Base-by-base conservation (phyloP, 2,329 filamentous ascomycete genomes). In the Verticillium nonalfalfae region DNA sequence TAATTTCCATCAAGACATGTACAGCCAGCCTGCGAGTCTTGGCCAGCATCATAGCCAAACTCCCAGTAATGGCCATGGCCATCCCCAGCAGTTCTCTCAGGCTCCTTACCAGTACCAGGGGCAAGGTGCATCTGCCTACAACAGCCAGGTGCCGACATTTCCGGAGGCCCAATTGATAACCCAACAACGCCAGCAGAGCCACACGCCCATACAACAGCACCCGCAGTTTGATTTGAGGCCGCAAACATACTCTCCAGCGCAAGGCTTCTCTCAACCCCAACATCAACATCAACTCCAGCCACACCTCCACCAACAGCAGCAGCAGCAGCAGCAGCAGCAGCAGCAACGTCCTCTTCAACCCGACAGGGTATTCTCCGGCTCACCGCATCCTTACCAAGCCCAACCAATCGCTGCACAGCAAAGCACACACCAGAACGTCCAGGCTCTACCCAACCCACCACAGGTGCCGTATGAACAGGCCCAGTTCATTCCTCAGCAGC, bases 1-100 rank as follows among this genome's bases (percentile, higher is more conserved):
- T 66, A 71, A 72, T 60, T 69, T 78, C 10, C 72, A 76, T 45
- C 68, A 74, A 14, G 74, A 75, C 39, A 59, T 77, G 31, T 79
- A 76, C 59, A 66, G 65, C 10, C 74, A 77, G 57, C 74, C 73
- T 59, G 61, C 62, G 34, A 76, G 76, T 77, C 60, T 75, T 57
- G 62, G 71, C 10, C 69, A 71, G 60, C 58, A 67, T 73, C 35
- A 61, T 70, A 11, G 26, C n/a, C 45, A 52, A 13, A 7, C 9
- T 52, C n/a, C n/a, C 11, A 13, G 7, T 11, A n/a, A 52, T 10
- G 9, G 9, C 40, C 40, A 50, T 21, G n/a, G n/a, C 4, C 40
- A 50, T 13, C n/a, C 45, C 14, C 74, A 75, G 58, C 66, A 66
- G 15, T 79, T 75, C 60, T 54, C 68, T 1, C 72, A 70, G 4